Conservation (phyloP, 2,329 filamentous ascomycete genomes). For the Elsinoe ampelina region DNA sequence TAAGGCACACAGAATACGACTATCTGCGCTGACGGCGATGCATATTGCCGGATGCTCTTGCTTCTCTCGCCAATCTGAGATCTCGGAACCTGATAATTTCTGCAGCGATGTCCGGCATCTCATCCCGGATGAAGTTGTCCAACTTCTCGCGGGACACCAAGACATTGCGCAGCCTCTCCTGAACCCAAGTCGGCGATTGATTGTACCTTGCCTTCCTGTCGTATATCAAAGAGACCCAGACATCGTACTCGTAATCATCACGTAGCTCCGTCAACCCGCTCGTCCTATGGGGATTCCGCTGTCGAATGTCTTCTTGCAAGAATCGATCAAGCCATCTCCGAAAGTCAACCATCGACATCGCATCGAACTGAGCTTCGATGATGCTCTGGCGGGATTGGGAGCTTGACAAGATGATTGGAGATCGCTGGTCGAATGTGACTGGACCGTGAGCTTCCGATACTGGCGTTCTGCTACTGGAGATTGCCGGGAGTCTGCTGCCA, state of each 20-base stretch:
- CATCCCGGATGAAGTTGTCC: slow-evolving; percentile 23
- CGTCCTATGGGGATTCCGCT: not conserved
- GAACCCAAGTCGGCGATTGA: not conserved
- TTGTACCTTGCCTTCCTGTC: not conserved
- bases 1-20: not conserved
- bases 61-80: not conserved
- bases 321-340: not conserved
- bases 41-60: not conserved
- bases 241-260: not conserved
- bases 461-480: not conserved
- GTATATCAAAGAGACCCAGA: not conserved
- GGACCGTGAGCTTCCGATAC: not conserved
- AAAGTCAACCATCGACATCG: not conserved
- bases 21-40: not conserved
- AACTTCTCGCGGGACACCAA: slow-evolving; percentile 19
- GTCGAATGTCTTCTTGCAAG: not conserved
- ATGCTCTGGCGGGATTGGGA: not conserved
- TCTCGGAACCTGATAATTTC: not conserved
- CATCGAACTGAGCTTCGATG: not conserved
- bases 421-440: not conserved
- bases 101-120: slow-evolving; percentile 11
- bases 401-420: not conserved
- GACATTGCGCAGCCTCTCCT: not conserved
- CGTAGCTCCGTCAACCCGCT: not conserved
- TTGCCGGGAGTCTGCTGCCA: not conserved